Conservation (phyloP, 768 basidiomycete genomes). For the Cystobasidium ongulense region DNA sequence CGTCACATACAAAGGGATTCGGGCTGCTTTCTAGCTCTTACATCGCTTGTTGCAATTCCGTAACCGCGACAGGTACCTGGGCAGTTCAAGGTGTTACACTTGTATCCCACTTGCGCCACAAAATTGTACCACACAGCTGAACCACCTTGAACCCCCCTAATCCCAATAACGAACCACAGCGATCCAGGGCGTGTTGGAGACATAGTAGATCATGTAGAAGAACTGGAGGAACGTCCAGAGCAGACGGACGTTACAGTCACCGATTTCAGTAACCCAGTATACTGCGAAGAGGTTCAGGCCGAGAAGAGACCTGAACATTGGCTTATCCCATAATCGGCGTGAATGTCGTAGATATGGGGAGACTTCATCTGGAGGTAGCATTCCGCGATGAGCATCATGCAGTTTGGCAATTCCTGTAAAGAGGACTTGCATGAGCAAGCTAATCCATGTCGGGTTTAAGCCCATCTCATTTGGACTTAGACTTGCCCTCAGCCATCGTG, state of each 20-base stretch:
- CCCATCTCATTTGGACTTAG: too few species aligned
- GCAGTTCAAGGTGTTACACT: too few species aligned
- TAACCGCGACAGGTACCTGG: too few species aligned
- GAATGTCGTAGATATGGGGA: conserved; percentile 15
- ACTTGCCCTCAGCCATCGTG: conserved; percentile 21
- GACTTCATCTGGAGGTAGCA: conserved; percentile 16
- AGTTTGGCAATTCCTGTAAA: background rate
- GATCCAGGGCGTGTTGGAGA: background rate
- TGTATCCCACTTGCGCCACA: too few species aligned
- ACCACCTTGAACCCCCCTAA: too few species aligned
- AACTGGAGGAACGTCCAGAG: conserved; percentile 7
- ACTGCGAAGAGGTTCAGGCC: background rate
- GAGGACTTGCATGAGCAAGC: background rate
- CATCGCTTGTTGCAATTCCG: too few species aligned
- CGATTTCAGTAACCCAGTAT: background rate
- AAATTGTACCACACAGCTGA: too few species aligned
- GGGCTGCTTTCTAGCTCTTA: too few species aligned
- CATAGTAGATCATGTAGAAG: background rate
- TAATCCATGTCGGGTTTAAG: too few species aligned
- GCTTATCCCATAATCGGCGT: background rate
- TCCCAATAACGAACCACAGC: too few species aligned
- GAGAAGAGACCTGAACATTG: background rate
- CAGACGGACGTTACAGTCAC: background rate
- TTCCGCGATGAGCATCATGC: background rate
- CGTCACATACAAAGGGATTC: too few species aligned